phyloP scores from a whole-genome alignment of 352 stramenopile species.

The Pythium vanterpoolii region DNA sequence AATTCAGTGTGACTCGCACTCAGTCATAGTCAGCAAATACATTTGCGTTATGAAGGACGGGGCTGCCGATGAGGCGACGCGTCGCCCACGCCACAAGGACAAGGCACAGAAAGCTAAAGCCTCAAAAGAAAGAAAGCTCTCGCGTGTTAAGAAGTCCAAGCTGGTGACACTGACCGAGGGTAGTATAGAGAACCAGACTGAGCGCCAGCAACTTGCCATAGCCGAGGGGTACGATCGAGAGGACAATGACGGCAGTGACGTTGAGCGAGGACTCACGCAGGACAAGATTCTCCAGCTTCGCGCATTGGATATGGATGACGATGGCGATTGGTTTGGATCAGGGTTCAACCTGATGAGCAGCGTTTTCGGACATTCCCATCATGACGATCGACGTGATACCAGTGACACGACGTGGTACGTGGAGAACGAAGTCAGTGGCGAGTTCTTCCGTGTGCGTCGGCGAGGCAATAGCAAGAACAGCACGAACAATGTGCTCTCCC shows the following conservation, averaged over 20 bases:
- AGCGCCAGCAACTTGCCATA: neutral
- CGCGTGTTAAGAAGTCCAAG: neutral
- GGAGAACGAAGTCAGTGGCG: slow-evolving; percentile 57
- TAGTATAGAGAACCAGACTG: neutral
- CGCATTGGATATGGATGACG: slow-evolving; percentile 7
- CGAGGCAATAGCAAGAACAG: neutral
- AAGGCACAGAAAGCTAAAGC: slow-evolving; percentile 1
- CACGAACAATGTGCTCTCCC: slow-evolving; percentile 2
- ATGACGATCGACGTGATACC: neutral
- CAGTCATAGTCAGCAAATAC: too few species aligned
- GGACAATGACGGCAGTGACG: neutral
- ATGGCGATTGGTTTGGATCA: neutral
- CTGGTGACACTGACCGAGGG: neutral
- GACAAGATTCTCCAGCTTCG: slow-evolving; percentile 24
- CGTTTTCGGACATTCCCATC: slow-evolving; percentile 6
- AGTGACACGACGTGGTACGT: slow-evolving; percentile 21
- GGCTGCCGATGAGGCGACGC: neutral
- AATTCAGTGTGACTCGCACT: neutral
- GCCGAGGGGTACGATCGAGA: neutral
- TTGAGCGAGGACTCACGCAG: slow-evolving; percentile 10
- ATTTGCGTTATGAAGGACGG: neutral
- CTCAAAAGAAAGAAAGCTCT: neutral
- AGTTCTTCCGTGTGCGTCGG: slow-evolving; percentile 48
- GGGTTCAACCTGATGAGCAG: neutral
- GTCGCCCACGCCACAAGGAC: neutral